Evolutionary conservation across 352 stramenopile species (phyloP).

Genomic region (Thraustochytrium sp.): DNA sequence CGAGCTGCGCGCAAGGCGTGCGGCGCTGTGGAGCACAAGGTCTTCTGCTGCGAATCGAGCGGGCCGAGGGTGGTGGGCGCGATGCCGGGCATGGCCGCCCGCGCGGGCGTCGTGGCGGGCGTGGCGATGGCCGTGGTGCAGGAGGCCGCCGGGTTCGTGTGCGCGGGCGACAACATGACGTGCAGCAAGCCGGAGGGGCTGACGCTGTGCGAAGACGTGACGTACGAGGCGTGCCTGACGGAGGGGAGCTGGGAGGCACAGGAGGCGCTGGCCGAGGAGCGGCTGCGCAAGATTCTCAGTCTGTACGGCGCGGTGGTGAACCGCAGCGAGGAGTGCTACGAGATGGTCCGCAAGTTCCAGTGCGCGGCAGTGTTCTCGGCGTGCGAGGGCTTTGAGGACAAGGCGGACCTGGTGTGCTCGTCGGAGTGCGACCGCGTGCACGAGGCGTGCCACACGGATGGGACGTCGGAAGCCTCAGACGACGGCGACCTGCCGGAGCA

Average conservation of each 20-base stretch:
- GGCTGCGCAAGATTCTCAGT: neutral
- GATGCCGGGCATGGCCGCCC: no score
- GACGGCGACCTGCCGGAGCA: neutral
- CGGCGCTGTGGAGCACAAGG: no score
- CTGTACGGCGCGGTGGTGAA: neutral
- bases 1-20: no score
- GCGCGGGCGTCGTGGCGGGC: neutral
- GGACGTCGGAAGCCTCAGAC: neutral
- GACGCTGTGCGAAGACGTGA: slow-evolving; percentile 32
- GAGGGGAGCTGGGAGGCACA: neutral
- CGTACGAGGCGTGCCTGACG: slow-evolving; percentile 11
- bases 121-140: neutral
- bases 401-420: neutral
- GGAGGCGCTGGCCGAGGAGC: neutral
- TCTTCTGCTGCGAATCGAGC: no score
- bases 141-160: neutral
- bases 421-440: neutral
- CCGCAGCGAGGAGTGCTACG: neutral
- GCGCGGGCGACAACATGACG: neutral
- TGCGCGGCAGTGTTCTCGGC: slow-evolving; percentile 2
- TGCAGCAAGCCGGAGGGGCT: slow-evolving; percentile 41
- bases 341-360: slow-evolving; percentile 9
- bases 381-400: slow-evolving; percentile 25
- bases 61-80: no score
- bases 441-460: neutral